Evolutionary conservation across 441 rosid genomes (phyloP).

Genomic region (Populus tomentosa): DNA sequence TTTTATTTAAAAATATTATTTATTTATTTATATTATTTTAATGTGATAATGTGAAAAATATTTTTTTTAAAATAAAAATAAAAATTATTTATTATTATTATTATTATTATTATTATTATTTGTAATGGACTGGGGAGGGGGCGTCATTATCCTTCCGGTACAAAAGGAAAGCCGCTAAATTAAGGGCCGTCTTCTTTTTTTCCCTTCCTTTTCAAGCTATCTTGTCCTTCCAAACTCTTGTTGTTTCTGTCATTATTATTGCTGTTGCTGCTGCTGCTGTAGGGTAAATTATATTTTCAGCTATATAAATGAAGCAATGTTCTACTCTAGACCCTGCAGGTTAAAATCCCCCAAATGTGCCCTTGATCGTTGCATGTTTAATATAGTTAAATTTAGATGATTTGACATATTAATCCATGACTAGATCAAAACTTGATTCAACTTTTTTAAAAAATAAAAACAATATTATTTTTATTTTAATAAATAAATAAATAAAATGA

Average conservation of each 20-base stretch:
- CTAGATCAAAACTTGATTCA: too few species aligned
- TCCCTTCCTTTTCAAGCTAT: background rate
- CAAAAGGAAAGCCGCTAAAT: too few species aligned
- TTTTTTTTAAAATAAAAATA: too few species aligned
- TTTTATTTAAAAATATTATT: too few species aligned
- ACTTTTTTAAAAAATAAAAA: too few species aligned
- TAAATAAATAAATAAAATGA: too few species aligned
- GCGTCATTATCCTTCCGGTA: background rate
- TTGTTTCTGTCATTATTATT: background rate
- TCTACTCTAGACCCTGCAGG: background rate
- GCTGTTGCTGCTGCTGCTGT: background rate
- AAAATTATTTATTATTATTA: too few species aligned
- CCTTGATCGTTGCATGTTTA: background rate
- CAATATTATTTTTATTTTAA: too few species aligned
- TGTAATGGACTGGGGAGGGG: background rate
- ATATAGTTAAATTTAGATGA: too few species aligned
- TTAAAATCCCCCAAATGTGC: background rate
- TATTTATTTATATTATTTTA: too few species aligned
- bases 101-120: too few species aligned
- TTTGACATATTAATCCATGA: rapidly evolving
- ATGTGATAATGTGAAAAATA: too few species aligned
- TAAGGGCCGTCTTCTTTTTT: background rate
- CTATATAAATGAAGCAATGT: background rate
- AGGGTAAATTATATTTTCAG: background rate
- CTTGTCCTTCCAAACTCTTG: background rate